phyloP scores from a whole-genome alignment of 129 eudicot genomes.

The Flaveria ramosissima region DNA sequence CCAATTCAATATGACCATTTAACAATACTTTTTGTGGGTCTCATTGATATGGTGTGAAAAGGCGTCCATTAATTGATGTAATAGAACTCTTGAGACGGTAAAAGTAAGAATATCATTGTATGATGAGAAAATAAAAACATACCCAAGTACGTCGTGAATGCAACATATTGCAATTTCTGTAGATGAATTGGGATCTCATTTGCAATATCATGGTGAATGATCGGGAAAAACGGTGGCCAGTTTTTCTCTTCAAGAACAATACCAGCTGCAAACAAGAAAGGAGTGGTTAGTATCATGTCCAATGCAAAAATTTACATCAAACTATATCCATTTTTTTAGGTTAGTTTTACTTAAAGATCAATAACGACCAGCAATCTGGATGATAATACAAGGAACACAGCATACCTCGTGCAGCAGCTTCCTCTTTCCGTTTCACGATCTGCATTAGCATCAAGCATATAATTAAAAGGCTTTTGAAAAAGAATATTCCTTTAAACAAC shows the following conservation, averaged over 20 bases:
- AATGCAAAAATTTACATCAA: constrained; percentile 16
- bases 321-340: not conserved
- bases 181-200: constrained; percentile 98
- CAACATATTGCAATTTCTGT: constrained; percentile 89
- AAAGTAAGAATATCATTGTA: not conserved
- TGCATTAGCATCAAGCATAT: constrained; percentile 41
- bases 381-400: constrained; percentile 9
- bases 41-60: constrained; percentile 1
- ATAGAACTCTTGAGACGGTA: not conserved
- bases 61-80: not conserved
- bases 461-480: constrained; percentile 16
- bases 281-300: constrained; percentile 17
- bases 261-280: constrained; percentile 72
- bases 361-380: not conserved
- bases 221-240: constrained; percentile 98
- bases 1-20: not conserved
- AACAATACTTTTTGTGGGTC: constrained; percentile 1
- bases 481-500: not conserved
- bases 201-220: constrained; percentile 95
- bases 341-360: constrained; percentile 10
- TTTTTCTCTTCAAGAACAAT: constrained; percentile 97
- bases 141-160: constrained; percentile 93
- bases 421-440: constrained; percentile 87
- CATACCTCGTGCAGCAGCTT: constrained; percentile 88
- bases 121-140: constrained; percentile 25